Percentiles rank a stretch among this genome's conserved stretches.
These are phyloP conservation scores for Backusella mclennaniae DNA, from an alignment of 192 early-diverging fungal species.

Conservation along the genomic window DNA sequence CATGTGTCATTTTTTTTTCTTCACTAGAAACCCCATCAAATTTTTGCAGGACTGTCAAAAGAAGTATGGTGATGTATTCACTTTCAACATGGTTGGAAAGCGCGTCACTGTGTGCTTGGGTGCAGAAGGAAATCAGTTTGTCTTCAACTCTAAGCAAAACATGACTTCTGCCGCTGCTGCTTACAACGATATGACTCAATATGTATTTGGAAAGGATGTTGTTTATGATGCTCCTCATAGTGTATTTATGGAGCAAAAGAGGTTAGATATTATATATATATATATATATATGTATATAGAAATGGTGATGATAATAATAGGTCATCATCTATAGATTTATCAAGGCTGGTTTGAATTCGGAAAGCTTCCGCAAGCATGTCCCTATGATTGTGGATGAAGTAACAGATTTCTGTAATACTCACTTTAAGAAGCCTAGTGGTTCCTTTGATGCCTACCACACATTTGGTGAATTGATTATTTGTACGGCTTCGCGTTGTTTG, in stretches of 20 bases:
- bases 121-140: slow-evolving; percentile 93
- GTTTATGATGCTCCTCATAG: slow-evolving; percentile 95
- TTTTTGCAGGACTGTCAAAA: slow-evolving; percentile 84
- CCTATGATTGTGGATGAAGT: slow-evolving; percentile 86
- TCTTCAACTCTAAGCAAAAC: slow-evolving; percentile 90
- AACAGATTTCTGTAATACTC: slow-evolving; percentile 69
- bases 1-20: background rate
- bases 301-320: background rate
- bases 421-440: slow-evolving; percentile 52
- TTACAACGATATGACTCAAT: slow-evolving; percentile 89
- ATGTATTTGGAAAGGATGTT: slow-evolving; percentile 92
- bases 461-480: slow-evolving; percentile 88
- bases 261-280: slow-evolving; percentile 37
- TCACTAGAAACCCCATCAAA: slow-evolving; percentile 71
- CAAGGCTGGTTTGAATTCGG: slow-evolving; percentile 86
- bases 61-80: slow-evolving; percentile 88
- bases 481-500: slow-evolving; percentile 91
- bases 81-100: slow-evolving; percentile 90
- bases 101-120: slow-evolving; percentile 87
- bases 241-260: slow-evolving; percentile 98
- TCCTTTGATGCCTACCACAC: slow-evolving; percentile 72
- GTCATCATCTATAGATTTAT: slow-evolving; percentile 66
- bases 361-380: slow-evolving; percentile 86
- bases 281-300: background rate
- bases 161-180: slow-evolving; percentile 89